Evolutionary conservation across 2,329 filamentous ascomycete genomes (phyloP).

Genomic region (Aspergillus tubingensis): DNA sequence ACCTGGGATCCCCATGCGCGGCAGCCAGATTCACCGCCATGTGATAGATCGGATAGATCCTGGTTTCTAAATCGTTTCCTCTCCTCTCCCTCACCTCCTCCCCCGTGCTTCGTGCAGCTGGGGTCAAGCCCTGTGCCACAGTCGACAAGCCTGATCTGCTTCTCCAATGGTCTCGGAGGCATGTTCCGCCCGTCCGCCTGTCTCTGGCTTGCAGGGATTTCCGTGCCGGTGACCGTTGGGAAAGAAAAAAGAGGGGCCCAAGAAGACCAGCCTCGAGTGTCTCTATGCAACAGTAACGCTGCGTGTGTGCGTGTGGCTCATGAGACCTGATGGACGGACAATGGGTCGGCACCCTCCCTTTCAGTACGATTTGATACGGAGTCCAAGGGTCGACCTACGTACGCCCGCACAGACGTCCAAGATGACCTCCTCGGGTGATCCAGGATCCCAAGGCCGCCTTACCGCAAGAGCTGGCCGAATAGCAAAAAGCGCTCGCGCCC

Average conservation of each 20-base stretch:
- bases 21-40: conserved; percentile 32
- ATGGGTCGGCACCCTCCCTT: not conserved
- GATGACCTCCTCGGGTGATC: conserved; percentile 3
- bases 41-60: conserved; percentile 30
- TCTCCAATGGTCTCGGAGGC: not conserved
- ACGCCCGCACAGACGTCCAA: conserved; percentile 1
- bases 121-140: conserved; percentile 1
- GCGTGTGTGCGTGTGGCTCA: not conserved
- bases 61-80: conserved; percentile 2
- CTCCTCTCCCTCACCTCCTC: not conserved
- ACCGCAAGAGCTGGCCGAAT: conserved; percentile 3
- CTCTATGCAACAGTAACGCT: not conserved
- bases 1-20: conserved; percentile 12
- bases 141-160: not conserved
- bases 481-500: not conserved
- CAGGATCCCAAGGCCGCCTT: not conserved
- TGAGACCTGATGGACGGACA: not conserved
- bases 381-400: not conserved
- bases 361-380: not conserved
- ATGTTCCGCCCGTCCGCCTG: not conserved
- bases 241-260: not conserved
- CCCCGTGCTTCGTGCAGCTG: conserved; percentile 17
- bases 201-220: not conserved
- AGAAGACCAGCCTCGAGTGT: not conserved
- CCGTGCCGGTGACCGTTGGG: not conserved